Percentiles rank a stretch among this genome's conserved stretches.
phyloP scores from a whole-genome alignment of 371 early-diverging fungal genomes.

The Rhizomucor pusillus region DNA sequence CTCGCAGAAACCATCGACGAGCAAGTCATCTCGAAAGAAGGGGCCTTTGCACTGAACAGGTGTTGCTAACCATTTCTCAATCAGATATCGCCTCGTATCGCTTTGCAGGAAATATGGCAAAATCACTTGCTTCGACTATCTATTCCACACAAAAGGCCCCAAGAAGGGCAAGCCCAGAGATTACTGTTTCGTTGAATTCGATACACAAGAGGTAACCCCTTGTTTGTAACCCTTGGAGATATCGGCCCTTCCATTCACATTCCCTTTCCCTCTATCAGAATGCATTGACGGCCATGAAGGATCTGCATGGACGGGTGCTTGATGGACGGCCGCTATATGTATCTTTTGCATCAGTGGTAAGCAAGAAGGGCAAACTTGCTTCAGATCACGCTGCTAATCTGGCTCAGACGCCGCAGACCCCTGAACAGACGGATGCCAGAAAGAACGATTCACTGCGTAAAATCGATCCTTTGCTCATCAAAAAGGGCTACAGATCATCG shows the following conservation, averaged over 20 bases:
- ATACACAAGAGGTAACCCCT: conserved; percentile 37
- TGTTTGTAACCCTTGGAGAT: neutral
- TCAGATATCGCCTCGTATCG: conserved; percentile 58
- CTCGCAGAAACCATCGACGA: conserved; percentile 59
- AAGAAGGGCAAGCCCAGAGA: conserved; percentile 64
- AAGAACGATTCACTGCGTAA: conserved; percentile 14
- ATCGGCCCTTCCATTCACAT: neutral
- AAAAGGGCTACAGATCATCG: conserved; percentile 38
- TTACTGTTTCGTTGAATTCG: conserved; percentile 67
- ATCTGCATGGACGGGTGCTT: conserved; percentile 51
- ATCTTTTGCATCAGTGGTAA: conserved; percentile 59
- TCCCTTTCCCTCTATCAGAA: conserved; percentile 22
- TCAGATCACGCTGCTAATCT: neutral
- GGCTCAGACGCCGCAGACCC: conserved; percentile 14
- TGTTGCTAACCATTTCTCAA: no score
- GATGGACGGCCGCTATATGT: conserved; percentile 52
- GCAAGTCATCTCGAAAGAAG: no score
- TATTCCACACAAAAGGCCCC: conserved; percentile 62
- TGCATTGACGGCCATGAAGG: conserved; percentile 52
- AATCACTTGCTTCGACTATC: conserved; percentile 60
- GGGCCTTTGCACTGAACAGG: no score
- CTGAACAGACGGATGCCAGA: conserved; percentile 23
- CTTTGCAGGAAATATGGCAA: conserved; percentile 69
- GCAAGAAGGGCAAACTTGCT: neutral
- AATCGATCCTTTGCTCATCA: conserved; percentile 31